phyloP scores from a whole-genome alignment of 441 rosid genomes.

The Erodium chrysanthum region DNA sequence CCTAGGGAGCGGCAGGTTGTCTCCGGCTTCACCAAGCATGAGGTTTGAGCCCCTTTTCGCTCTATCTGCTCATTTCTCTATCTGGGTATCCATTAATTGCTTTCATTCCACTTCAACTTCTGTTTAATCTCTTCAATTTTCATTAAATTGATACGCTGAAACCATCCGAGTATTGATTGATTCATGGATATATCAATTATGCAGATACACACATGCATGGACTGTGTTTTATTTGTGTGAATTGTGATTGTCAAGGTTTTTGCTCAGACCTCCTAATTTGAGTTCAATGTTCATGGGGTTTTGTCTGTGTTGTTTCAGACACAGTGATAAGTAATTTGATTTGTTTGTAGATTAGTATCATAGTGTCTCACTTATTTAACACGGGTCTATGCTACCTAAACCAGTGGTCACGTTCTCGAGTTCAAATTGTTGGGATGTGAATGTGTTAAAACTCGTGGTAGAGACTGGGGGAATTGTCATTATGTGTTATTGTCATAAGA shows the following conservation, averaged over 20 bases:
- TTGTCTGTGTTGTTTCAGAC: too few relatives aligned
- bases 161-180: not conserved
- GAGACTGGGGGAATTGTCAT: too few relatives aligned
- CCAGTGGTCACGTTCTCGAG: not conserved
- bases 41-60: conserved; percentile 26
- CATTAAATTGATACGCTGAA: not conserved
- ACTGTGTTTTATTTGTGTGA: not conserved
- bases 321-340: too few relatives aligned
- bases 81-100: too few relatives aligned
- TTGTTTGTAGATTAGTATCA: too few relatives aligned
- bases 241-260: not conserved
- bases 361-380: too few relatives aligned
- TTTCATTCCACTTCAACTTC: not conserved
- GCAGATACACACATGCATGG: not conserved
- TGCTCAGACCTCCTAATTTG: not conserved
- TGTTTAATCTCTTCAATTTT: not conserved
- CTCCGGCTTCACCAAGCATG: conserved; percentile 43
- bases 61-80: too few relatives aligned
- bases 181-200: too few relatives aligned
- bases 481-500: too few relatives aligned
- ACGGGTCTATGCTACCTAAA: too few relatives aligned
- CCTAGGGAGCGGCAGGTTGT: conserved; percentile 34
- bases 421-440: too few relatives aligned
- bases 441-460: not conserved
- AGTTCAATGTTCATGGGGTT: not conserved